These are phyloP conservation scores for Geranium rotundifolium DNA, from an alignment of 345 rosid genomes.

Conservation along the genomic window DNA sequence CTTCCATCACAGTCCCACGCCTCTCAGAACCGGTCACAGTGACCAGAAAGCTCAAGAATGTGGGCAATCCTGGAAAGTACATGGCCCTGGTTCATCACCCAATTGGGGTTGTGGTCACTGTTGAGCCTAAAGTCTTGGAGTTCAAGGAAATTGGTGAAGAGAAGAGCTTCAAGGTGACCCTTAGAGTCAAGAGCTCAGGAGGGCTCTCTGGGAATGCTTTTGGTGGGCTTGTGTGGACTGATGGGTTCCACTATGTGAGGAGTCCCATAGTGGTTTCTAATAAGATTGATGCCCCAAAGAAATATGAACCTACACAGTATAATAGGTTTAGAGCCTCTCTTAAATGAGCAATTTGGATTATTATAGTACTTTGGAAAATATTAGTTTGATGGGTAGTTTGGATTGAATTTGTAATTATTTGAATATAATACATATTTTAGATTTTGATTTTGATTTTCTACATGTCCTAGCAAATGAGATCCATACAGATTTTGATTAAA, in stretches of 20 bases:
- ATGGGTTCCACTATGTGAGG: slow-evolving; percentile 42
- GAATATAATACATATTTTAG: too few species aligned
- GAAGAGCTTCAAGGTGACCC: slow-evolving; percentile 37
- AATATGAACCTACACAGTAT: too few species aligned
- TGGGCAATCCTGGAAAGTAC: slow-evolving; percentile 46
- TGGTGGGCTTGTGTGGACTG: slow-evolving; percentile 46
- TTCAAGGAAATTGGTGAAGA: slow-evolving; percentile 37
- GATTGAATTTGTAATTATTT: too few species aligned
- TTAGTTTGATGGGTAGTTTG: too few species aligned
- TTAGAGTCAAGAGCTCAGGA: slow-evolving; percentile 20
- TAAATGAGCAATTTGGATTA: too few species aligned
- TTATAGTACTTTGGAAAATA: too few species aligned
- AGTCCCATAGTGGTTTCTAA: slow-evolving; percentile 61
- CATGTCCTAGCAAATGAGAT: too few species aligned
- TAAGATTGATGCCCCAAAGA: too few species aligned
- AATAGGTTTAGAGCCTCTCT: too few species aligned
- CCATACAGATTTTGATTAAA: too few species aligned
- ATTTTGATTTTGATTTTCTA: too few species aligned
- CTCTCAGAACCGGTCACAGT: slow-evolving; percentile 22
- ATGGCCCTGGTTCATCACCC: slow-evolving; percentile 26
- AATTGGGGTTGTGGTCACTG: slow-evolving; percentile 32
- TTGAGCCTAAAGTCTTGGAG: slow-evolving; percentile 30
- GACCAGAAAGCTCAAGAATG: slow-evolving; percentile 50
- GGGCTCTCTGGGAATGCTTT: slow-evolving; percentile 18
- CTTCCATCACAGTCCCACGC: slow-evolving; percentile 44